Percentiles rank a stretch among this genome's conserved stretches.
phyloP scores from a whole-genome alignment of 176 grass and related monocot genomes.

The Canna indica region DNA sequence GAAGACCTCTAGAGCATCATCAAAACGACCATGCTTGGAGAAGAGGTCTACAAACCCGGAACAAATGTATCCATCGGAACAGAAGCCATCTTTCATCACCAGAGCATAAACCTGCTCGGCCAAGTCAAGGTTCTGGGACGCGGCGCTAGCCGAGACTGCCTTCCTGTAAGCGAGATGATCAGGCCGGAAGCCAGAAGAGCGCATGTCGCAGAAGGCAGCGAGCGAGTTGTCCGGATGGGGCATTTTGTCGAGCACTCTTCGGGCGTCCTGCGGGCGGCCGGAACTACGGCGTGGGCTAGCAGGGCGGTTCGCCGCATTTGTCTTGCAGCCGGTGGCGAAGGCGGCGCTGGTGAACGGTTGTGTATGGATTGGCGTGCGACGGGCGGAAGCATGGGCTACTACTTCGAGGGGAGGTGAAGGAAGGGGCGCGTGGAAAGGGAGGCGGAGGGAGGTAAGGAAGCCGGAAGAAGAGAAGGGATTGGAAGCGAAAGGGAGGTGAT shows the following conservation, averaged over 20 bases:
- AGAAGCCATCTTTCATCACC: slow-evolving; percentile 42
- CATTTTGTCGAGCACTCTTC: slow-evolving; percentile 45
- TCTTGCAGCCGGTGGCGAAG: neutral
- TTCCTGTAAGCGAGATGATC: slow-evolving; percentile 35
- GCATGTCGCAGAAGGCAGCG: slow-evolving; percentile 19
- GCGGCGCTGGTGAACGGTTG: neutral
- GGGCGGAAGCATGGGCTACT: neutral
- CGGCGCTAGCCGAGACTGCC: slow-evolving; percentile 29
- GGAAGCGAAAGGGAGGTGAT: neutral
- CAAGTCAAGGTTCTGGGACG: slow-evolving; percentile 11
- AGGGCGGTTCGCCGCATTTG: neutral
- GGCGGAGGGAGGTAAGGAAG: neutral
- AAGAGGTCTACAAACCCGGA: slow-evolving; percentile 42
- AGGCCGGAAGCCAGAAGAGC: slow-evolving; percentile 16
- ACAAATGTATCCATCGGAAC: slow-evolving; percentile 38
- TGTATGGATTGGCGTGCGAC: neutral
- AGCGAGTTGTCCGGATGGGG: slow-evolving; percentile 16
- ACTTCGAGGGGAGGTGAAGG: neutral
- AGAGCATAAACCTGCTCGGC: slow-evolving; percentile 41
- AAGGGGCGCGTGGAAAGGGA: neutral
- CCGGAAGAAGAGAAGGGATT: neutral
- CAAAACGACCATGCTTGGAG: slow-evolving; percentile 28
- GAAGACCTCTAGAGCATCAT: slow-evolving; percentile 35
- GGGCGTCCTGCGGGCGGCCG: neutral
- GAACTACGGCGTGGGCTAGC: neutral